Percentiles rank a stretch among this genome's conserved stretches.
Evolutionary conservation across 306 rosid genomes (phyloP).

Genomic region (Sindora glabra): DNA sequence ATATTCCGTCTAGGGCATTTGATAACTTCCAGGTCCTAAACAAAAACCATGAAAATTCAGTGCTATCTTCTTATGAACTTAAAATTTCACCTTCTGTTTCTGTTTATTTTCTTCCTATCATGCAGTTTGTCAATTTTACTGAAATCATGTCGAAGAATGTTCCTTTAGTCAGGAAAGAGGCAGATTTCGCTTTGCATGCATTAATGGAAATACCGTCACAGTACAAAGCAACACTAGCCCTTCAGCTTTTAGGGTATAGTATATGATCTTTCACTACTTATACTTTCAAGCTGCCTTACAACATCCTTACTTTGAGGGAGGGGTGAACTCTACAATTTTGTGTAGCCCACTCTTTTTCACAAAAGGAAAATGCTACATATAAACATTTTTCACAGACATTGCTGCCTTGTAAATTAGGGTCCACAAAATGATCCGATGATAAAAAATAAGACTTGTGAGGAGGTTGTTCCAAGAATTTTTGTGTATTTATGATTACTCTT

Average conservation of each 20-base stretch:
- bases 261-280: too few relatives aligned
- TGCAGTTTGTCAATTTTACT: constrained; percentile 31
- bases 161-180: neutral
- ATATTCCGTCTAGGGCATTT: constrained; percentile 12
- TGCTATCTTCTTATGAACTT: neutral
- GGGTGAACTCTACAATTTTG: too few relatives aligned
- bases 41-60: neutral
- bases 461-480: too few relatives aligned
- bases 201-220: constrained; percentile 10
- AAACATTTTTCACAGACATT: too few relatives aligned
- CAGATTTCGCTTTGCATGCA: constrained; percentile 2
- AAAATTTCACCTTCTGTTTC: neutral
- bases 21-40: constrained; percentile 27
- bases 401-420: too few relatives aligned
- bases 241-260: constrained; percentile 1
- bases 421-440: too few relatives aligned
- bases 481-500: too few relatives aligned
- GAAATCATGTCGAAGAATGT: constrained; percentile 10
- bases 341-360: too few relatives aligned
- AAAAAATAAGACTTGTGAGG: too few relatives aligned
- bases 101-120: neutral
- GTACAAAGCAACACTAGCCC: neutral
- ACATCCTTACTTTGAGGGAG: too few relatives aligned
- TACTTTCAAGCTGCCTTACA: too few relatives aligned
- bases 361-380: too few relatives aligned